Percentiles rank a stretch among this genome's conserved stretches.
phyloP scores from a whole-genome alignment of 2,329 filamentous ascomycete species.

The Ascochyta rabiei region DNA sequence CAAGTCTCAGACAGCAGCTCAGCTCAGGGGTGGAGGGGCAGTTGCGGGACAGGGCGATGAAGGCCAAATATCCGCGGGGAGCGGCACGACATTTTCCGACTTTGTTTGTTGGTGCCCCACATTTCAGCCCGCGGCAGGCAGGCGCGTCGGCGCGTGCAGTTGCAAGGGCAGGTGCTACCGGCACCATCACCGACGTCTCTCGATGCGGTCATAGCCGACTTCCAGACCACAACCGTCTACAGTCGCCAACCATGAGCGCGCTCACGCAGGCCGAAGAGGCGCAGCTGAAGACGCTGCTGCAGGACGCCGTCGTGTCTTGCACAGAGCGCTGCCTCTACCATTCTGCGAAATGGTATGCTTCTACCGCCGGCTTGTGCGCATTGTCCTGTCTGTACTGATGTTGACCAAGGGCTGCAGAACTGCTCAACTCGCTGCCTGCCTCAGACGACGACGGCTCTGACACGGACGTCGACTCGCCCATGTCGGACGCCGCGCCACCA shows the following conservation, averaged over 20 bases:
- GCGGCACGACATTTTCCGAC: slow-evolving; percentile 24
- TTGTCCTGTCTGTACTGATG: slow-evolving; percentile 28
- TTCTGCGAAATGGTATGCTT: slow-evolving; percentile 85
- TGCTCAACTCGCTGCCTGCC: slow-evolving; percentile 78
- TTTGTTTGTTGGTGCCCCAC: slow-evolving; percentile 29
- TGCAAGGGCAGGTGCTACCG: no score
- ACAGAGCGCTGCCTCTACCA: slow-evolving; percentile 95
- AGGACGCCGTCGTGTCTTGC: slow-evolving; percentile 87
- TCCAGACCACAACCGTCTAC: slow-evolving; percentile 1
- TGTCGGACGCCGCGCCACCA: slow-evolving; percentile 58
- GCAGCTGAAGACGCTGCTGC: slow-evolving; percentile 75
- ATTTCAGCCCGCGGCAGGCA: slow-evolving; percentile 19
- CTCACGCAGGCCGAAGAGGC: slow-evolving; percentile 52
- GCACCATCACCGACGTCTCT: slow-evolving; percentile 6
- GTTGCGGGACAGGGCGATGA: slow-evolving; percentile 23
- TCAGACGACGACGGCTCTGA: slow-evolving; percentile 62
- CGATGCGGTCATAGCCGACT: slow-evolving; percentile 17
- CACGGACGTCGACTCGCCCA: slow-evolving; percentile 64
- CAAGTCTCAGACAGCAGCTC: not conserved
- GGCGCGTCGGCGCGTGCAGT: slow-evolving; percentile 27
- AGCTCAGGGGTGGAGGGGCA: slow-evolving; percentile 20
- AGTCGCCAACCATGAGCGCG: slow-evolving; percentile 23
- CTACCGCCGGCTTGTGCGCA: not conserved
- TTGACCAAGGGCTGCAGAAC: slow-evolving; percentile 81
- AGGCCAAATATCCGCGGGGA: slow-evolving; percentile 4